Evolutionary conservation across 1,139 yeast genomes (phyloP).

Genomic region (Pichia sorboxylosa): DNA sequence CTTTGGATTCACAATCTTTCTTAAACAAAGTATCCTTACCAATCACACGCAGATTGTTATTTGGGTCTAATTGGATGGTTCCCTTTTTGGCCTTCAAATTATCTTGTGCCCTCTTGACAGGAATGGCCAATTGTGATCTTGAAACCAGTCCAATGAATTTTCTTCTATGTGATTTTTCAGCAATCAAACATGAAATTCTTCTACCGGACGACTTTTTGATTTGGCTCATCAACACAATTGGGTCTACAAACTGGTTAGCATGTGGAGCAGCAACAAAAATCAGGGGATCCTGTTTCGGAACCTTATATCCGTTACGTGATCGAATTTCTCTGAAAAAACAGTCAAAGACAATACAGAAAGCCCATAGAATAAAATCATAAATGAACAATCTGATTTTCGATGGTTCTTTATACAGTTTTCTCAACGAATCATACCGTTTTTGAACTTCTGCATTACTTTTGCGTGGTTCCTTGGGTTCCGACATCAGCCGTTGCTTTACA

Average conservation of each 20-base stretch:
- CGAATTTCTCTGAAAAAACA: slow-evolving; percentile 79
- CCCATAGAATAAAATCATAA: slow-evolving; percentile 28
- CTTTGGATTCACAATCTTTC: slow-evolving; percentile 51
- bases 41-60: slow-evolving; percentile 35
- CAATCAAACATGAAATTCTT: slow-evolving; percentile 75
- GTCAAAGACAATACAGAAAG: slow-evolving; percentile 23
- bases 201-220: slow-evolving; percentile 62
- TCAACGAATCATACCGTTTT: slow-evolving; percentile 8
- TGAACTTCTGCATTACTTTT: slow-evolving; percentile 2
- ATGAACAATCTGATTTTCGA: slow-evolving; percentile 20
- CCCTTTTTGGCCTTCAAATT: slow-evolving; percentile 35
- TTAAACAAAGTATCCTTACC: slow-evolving; percentile 63
- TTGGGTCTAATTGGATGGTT: slow-evolving; percentile 26
- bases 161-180: slow-evolving; percentile 65
- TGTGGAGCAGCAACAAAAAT: slow-evolving; percentile 97
- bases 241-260: slow-evolving; percentile 94
- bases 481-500: no score
- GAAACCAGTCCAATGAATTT: slow-evolving; percentile 67
- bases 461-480: no score
- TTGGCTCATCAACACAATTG: slow-evolving; percentile 72
- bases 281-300: slow-evolving; percentile 76
- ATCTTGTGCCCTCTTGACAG: slow-evolving; percentile 89
- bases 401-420: slow-evolving; percentile 18
- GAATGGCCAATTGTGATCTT: slow-evolving; percentile 67
- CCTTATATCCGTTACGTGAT: slow-evolving; percentile 81